Percentiles rank a stretch among this genome's conserved stretches.
Evolutionary conservation across 108 stramenopile genomes (phyloP).

Genomic region (Nitzschia sp.): DNA sequence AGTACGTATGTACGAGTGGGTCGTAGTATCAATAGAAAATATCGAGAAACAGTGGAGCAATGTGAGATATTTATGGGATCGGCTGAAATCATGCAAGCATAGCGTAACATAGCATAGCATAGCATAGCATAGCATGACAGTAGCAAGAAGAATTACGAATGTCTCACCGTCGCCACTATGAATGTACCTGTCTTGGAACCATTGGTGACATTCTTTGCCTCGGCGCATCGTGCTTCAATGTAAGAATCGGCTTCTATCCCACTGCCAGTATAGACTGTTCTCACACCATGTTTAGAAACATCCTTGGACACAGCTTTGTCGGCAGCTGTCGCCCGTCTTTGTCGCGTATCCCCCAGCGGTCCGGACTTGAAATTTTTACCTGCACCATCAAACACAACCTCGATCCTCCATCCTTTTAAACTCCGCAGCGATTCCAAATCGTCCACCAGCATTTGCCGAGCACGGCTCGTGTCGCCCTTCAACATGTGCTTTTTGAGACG

Average conservation of each 20-base stretch:
- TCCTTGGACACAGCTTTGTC: slow-evolving; percentile 33
- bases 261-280: slow-evolving; percentile 67
- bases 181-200: slow-evolving; percentile 65
- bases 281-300: slow-evolving; percentile 64
- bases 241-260: slow-evolving; percentile 79
- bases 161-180: slow-evolving; percentile 61
- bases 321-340: slow-evolving; percentile 9
- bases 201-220: slow-evolving; percentile 71
- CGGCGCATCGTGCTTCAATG: slow-evolving; percentile 69
- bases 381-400: slow-evolving; percentile 85
- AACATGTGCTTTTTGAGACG: slow-evolving; percentile 84
- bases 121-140: too few relatives aligned
- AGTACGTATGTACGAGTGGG: too few relatives aligned
- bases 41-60: too few relatives aligned
- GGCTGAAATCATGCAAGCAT: too few relatives aligned
- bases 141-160: too few relatives aligned
- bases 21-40: not conserved
- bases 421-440: slow-evolving; percentile 76
- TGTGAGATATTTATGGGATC: too few relatives aligned
- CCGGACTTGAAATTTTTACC: slow-evolving; percentile 34
- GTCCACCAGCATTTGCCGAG: slow-evolving; percentile 65
- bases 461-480: slow-evolving; percentile 55
- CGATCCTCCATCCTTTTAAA: slow-evolving; percentile 80
- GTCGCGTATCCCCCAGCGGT: slow-evolving; percentile 30
- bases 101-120: too few relatives aligned